phyloP scores from a whole-genome alignment of 202 grass and related monocot species.

The Cymbopogon flexuosus region DNA sequence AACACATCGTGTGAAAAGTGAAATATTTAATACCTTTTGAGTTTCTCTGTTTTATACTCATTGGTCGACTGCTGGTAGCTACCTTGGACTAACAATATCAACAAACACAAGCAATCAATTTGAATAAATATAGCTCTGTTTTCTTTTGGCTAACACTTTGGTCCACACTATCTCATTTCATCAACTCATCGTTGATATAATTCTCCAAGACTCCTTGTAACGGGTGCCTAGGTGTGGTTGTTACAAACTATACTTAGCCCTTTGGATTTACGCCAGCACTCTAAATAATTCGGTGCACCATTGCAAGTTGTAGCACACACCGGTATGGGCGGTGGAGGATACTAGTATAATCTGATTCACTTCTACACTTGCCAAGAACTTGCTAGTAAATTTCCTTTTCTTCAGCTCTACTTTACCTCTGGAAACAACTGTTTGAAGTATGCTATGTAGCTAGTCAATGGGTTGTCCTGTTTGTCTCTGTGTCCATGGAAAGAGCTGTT shows the following conservation, averaged over 20 bases:
- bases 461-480: constrained; percentile 32
- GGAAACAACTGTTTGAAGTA: constrained; percentile 34
- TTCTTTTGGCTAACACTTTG: constrained; percentile 21
- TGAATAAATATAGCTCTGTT: background rate
- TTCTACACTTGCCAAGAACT: constrained; percentile 16
- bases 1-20: background rate
- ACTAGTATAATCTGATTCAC: constrained; percentile 21
- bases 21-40: background rate
- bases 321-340: background rate
- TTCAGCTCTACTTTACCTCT: constrained; percentile 40
- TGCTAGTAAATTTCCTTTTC: constrained; percentile 35
- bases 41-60: background rate
- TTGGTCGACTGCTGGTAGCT: constrained; percentile 1
- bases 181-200: constrained; percentile 19
- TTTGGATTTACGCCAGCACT: constrained; percentile 40
- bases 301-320: constrained; percentile 34
- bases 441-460: constrained; percentile 36
- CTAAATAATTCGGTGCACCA: constrained; percentile 31
- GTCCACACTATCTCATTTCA: constrained; percentile 31
- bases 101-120: background rate
- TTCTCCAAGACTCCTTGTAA: constrained; percentile 36
- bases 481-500: constrained; percentile 31
- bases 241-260: constrained; percentile 35
- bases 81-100: constrained; percentile 1
- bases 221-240: constrained; percentile 35